A percentile compares a stretch with the other conserved stretches of the same genome.
Conservation (phyloP, 495 filamentous ascomycete species). For the Penicillium taxi region DNA sequence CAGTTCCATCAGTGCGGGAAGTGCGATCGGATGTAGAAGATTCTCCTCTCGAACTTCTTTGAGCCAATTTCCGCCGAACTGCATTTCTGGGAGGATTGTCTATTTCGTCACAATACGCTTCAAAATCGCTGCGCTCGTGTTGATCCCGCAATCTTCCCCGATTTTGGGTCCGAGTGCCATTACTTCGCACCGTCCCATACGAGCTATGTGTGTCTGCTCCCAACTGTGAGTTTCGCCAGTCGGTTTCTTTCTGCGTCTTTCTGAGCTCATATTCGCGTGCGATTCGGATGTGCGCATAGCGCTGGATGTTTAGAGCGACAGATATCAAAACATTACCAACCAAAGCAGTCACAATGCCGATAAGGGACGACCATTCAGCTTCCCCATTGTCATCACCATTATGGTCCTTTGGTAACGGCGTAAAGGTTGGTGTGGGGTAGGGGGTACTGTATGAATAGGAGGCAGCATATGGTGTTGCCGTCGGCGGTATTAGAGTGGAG, state of each 20-base stretch:
- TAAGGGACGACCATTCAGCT: conserved; percentile 80
- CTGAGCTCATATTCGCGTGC: conserved; percentile 52
- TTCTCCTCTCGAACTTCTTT: conserved; percentile 14
- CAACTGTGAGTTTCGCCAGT: conserved; percentile 20
- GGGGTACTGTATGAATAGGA: conserved; percentile 11
- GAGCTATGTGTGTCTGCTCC: conserved; percentile 10
- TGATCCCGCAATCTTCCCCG: conserved; percentile 7
- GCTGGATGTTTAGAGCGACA: conserved; percentile 90
- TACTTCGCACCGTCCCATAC: conserved; percentile 28
- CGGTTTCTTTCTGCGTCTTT: conserved; percentile 29
- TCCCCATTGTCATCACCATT: conserved; percentile 37
- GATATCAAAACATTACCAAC: conserved; percentile 88
- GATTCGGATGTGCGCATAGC: conserved; percentile 86
- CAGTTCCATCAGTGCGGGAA: conserved; percentile 27
- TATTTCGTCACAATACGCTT: conserved; percentile 23
- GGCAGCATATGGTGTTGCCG: conserved; percentile 6
- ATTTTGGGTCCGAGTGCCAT: not conserved
- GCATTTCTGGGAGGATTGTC: conserved; percentile 8
- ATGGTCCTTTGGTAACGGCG: conserved; percentile 9
- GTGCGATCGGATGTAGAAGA: conserved; percentile 38
- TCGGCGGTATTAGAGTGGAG: conserved; percentile 19
- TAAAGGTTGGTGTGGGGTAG: conserved; percentile 11
- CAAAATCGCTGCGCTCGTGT: conserved; percentile 10
- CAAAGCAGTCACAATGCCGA: conserved; percentile 89
- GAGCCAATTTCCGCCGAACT: too few relatives aligned